Percentiles rank a stretch among this genome's conserved stretches.
Conservation (phyloP, 768 basidiomycete genomes). For the Serendipita sp. region DNA sequence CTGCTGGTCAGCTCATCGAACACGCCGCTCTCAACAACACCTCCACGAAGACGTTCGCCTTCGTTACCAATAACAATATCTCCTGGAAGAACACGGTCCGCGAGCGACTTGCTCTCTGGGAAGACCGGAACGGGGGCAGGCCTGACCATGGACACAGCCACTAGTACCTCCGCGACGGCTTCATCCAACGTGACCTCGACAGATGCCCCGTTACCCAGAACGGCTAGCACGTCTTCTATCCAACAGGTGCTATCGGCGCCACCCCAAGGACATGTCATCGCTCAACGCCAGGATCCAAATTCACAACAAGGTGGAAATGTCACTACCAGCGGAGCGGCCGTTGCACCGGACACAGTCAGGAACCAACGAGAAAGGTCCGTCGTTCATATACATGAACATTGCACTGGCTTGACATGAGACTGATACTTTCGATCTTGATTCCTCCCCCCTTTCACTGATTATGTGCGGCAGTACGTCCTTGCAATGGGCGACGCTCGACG, state of each 20-base stretch:
- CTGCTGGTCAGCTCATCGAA: not conserved
- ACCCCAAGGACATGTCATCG: too few species aligned
- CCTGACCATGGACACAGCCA: not conserved
- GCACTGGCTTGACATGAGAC: not conserved
- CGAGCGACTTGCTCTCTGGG: constrained; percentile 7
- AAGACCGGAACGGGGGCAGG: not conserved
- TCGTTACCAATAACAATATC: not conserved
- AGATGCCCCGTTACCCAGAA: not conserved
- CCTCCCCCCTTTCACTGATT: constrained; percentile 3
- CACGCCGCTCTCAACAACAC: not conserved
- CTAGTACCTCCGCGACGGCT: not conserved
- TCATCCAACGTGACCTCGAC: not conserved
- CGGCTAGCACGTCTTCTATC: not conserved
- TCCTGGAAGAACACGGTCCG: constrained; percentile 6
- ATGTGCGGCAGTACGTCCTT: constrained; percentile 34
- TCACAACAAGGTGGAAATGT: not conserved
- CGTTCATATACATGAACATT: not conserved
- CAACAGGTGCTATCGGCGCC: not conserved
- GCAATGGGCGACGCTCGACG: constrained; percentile 61
- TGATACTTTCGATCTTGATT: not conserved
- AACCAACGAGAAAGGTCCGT: not conserved
- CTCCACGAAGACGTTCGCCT: not conserved
- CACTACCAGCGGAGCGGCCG: not conserved
- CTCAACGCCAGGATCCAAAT: not conserved
- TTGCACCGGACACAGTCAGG: not conserved